Evolutionary conservation across 768 basidiomycete species (phyloP), one percentile per base, ranked within the genome.

Genomic region (Hypholoma sublateritium): DNA sequence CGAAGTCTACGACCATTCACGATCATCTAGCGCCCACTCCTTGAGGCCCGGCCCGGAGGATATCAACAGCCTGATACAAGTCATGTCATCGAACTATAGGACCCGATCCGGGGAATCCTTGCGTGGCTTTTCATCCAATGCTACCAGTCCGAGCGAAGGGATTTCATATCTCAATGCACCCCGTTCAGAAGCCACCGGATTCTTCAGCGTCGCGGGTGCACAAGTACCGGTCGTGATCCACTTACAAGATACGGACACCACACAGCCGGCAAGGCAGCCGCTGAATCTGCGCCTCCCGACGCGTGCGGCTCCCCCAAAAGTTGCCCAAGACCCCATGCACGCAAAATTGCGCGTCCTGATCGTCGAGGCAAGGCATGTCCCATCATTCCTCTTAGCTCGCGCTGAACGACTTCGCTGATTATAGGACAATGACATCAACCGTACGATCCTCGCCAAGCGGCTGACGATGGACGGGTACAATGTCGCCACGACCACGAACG

Each of bases 401-500:
- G 11, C 28, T 32, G 5, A 32, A 6, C 25, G 6, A 24, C 13
- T 16, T n/a, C 22, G 22, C 22, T 24, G 21, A 22, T 28, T 6
- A n/a, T 3, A 89, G 85, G 88, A 90, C 63, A 87, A 92, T 62
- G 77, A 81, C 43, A 83, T 92, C 64, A 93, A 93, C 66, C 82
- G 85, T 8, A 80, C 74, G 48, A 84, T 93, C 19, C 76, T 93
- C 0, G 77, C 79, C 6, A 90, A 90, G 66, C 78, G 89, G 12
- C 74, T 94, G 48, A 74, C 76, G 13, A 73, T 84, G 59, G 86
- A 85, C 62, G 87, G 86, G 0, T 88, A 92, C 59, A 76, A 68
- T 12, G 87, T 91, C 5, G 73, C 84, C 9, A 80, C 81, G 52
- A 83, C 84, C 1, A 84, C 81, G 1, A 91, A 94, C 65, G 91